These are phyloP conservation scores for Ophiocytium majus DNA, from an alignment of 352 stramenopile species.

Conservation along the genomic window DNA sequence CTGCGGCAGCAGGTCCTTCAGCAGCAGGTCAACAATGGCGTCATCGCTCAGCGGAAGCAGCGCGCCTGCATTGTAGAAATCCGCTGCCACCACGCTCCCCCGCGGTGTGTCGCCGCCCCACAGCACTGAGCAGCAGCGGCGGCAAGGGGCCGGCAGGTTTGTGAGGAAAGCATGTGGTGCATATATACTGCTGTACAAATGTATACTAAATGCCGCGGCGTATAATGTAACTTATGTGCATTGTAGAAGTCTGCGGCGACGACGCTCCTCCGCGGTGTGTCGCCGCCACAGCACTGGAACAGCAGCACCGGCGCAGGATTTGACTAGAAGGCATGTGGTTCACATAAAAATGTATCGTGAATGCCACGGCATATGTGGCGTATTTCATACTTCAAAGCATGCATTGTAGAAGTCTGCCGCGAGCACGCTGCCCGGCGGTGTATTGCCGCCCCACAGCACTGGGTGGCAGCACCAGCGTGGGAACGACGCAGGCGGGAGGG, in stretches of 20 bases:
- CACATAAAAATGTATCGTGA: too few species aligned
- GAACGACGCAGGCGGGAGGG: too few species aligned
- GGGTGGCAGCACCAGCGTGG: too few species aligned
- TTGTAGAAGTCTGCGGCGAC: constrained; percentile 76
- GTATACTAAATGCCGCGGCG: too few species aligned
- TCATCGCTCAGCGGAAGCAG: constrained; percentile 67
- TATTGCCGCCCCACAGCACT: constrained; percentile 61
- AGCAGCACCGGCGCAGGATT: too few species aligned
- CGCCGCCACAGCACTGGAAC: constrained; percentile 60
- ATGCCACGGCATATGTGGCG: too few species aligned
- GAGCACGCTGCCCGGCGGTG: constrained; percentile 65
- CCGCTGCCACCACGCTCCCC: constrained; percentile 68
- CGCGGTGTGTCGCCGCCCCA: constrained; percentile 61
- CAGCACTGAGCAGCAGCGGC: constrained; percentile 41
- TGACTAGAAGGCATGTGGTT: too few species aligned
- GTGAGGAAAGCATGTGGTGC: too few species aligned
- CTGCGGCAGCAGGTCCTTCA: constrained; percentile 16
- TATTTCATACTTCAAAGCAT: too few species aligned
- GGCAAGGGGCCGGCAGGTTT: too few species aligned
- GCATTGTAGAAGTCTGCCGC: constrained; percentile 75
- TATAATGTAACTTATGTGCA: too few species aligned
- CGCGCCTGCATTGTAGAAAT: constrained; percentile 73
- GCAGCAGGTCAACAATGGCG: constrained; percentile 67
- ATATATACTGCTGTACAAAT: too few species aligned
- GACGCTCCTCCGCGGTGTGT: constrained; percentile 62